These are phyloP conservation scores for Exophiala lecanii-corni DNA, from an alignment of 2,329 filamentous ascomycete species.

Conservation along the genomic window DNA sequence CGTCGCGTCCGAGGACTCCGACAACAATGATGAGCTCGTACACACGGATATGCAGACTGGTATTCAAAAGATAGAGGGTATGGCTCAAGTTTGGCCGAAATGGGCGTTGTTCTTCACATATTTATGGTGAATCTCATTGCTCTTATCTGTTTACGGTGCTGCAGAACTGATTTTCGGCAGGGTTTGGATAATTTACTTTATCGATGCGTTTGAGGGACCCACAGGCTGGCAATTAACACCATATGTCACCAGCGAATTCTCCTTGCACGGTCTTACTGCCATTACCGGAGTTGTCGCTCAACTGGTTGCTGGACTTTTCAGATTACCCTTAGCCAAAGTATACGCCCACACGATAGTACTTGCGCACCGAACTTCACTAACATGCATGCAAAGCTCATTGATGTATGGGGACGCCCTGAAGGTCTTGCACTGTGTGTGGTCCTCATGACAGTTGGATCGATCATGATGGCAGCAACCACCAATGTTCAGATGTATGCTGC, in stretches of 20 bases:
- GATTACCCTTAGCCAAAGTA: conserved; percentile 54
- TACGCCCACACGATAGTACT: background rate
- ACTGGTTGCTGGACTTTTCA: conserved; percentile 52
- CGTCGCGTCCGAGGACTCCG: conserved; percentile 1
- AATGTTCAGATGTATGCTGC: conserved; percentile 58
- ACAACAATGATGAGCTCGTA: conserved; percentile 5
- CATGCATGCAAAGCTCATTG: conserved; percentile 46
- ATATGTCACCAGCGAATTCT: conserved; percentile 49
- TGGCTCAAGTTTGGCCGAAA: conserved; percentile 37
- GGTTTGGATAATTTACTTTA: conserved; percentile 39
- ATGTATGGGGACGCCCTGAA: conserved; percentile 58
- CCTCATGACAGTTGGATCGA: conserved; percentile 41
- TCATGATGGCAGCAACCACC: conserved; percentile 57
- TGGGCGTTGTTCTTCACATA: conserved; percentile 33
- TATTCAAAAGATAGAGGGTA: conserved; percentile 39
- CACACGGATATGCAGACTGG: conserved; percentile 22
- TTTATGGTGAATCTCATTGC: background rate
- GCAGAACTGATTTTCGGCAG: background rate
- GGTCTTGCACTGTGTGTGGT: conserved; percentile 46
- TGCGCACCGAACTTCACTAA: background rate
- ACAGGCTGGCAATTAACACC: conserved; percentile 39
- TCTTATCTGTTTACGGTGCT: background rate
- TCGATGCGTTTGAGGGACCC: conserved; percentile 38
- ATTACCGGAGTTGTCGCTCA: conserved; percentile 50
- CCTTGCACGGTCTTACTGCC: conserved; percentile 48